Evolutionary conservation across 2,329 filamentous ascomycete genomes (phyloP).

Genomic region (Hypoxylon sp.): DNA sequence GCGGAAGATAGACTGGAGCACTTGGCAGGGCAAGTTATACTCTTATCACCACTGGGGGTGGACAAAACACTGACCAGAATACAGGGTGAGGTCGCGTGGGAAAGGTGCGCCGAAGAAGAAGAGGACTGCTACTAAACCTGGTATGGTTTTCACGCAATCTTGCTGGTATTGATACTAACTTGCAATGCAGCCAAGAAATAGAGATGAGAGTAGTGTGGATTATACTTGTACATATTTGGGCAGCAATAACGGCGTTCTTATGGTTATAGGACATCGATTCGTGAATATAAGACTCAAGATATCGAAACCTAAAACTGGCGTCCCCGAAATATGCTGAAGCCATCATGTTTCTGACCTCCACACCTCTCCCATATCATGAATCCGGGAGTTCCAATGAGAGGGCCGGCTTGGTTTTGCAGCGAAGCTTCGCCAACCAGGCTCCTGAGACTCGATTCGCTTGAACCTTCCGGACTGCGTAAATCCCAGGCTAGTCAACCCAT

Average conservation of each 20-base stretch:
- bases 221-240: slow-evolving; percentile 37
- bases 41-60: slow-evolving; percentile 31
- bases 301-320: not conserved
- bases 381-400: not conserved
- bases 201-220: slow-evolving; percentile 1
- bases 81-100: slow-evolving; percentile 80
- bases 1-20: slow-evolving; percentile 85
- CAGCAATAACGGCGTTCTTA: slow-evolving; percentile 38
- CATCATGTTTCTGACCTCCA: not conserved
- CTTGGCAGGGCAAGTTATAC: slow-evolving; percentile 70
- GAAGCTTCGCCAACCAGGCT: not conserved
- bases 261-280: slow-evolving; percentile 43
- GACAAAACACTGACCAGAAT: slow-evolving; percentile 49
- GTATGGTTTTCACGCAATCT: slow-evolving; percentile 37
- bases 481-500: not conserved
- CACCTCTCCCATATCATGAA: not conserved
- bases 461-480: not conserved
- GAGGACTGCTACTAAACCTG: slow-evolving; percentile 60
- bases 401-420: not conserved
- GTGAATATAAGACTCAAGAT: slow-evolving; percentile 34
- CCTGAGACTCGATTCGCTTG: not conserved
- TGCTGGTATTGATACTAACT: slow-evolving; percentile 22
- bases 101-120: slow-evolving; percentile 94
- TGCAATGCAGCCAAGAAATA: slow-evolving; percentile 32
- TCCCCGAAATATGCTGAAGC: not conserved